Conservation (phyloP, 1,284 basidiomycete species). For the Puccinia brachypodii region DNA sequence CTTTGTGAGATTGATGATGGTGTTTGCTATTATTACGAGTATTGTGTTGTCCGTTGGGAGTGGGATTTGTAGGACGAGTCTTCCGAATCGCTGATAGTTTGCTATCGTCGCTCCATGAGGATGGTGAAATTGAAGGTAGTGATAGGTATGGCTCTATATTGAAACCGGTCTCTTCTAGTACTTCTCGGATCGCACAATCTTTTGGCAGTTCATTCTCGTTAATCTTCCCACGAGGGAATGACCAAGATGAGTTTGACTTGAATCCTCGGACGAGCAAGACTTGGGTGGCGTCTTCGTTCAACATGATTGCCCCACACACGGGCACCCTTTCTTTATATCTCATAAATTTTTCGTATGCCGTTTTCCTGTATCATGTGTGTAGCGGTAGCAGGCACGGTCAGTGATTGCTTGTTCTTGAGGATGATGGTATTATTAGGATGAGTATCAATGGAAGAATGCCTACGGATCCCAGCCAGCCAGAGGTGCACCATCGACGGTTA, state of each 20-base stretch:
- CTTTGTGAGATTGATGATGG: constrained; percentile 32
- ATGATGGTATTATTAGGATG: no score
- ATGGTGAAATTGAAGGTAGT: constrained; percentile 39
- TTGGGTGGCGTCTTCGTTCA: constrained; percentile 66
- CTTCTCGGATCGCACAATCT: constrained; percentile 85
- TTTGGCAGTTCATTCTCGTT: constrained; percentile 84
- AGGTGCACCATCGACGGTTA: constrained; percentile 59
- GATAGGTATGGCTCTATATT: constrained; percentile 73
- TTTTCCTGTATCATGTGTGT: no score
- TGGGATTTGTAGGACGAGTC: constrained; percentile 38
- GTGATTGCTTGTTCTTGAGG: not conserved
- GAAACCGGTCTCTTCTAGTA: constrained; percentile 90
- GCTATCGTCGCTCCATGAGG: constrained; percentile 33
- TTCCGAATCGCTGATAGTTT: constrained; percentile 42
- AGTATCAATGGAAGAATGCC: constrained; percentile 23
- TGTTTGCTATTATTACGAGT: no score
- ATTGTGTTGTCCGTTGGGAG: constrained; percentile 32
- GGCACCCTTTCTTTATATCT: constrained; percentile 96
- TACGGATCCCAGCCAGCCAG: constrained; percentile 45
- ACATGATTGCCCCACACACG: constrained; percentile 96
- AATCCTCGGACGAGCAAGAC: constrained; percentile 94
- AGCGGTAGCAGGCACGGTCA: constrained; percentile 67
- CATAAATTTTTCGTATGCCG: constrained; percentile 67
- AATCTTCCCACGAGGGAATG: constrained; percentile 98
- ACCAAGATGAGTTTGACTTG: constrained; percentile 95